Conservation (phyloP, 2,329 filamentous ascomycete species). For the Xylaria sp. region DNA sequence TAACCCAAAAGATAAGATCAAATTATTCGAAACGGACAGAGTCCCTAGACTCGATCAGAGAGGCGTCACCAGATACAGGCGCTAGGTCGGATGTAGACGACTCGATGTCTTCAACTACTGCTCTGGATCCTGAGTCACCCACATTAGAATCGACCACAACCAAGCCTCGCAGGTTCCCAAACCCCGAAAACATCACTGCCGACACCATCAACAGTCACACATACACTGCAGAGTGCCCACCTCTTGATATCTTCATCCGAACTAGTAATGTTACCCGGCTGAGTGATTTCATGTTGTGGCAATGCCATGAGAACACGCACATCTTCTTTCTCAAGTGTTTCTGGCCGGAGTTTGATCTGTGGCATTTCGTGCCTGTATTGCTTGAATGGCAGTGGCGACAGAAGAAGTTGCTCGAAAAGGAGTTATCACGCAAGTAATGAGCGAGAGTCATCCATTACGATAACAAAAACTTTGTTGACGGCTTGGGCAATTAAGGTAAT, state of each 20-base stretch:
- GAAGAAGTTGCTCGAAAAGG: slow-evolving; percentile 67
- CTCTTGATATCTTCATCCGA: slow-evolving; percentile 88
- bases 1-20: slow-evolving; percentile 84
- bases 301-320: slow-evolving; percentile 91
- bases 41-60: slow-evolving; percentile 60
- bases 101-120: slow-evolving; percentile 69
- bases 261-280: slow-evolving; percentile 93
- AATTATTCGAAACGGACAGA: slow-evolving; percentile 65
- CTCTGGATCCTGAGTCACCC: slow-evolving; percentile 65
- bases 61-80: slow-evolving; percentile 60
- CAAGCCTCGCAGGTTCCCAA: slow-evolving; percentile 61
- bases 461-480: background rate
- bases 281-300: slow-evolving; percentile 99
- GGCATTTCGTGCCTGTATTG: slow-evolving; percentile 90
- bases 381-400: slow-evolving; percentile 85
- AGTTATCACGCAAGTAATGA: slow-evolving; percentile 54
- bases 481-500: slow-evolving; percentile 4
- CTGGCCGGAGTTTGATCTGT: slow-evolving; percentile 96
- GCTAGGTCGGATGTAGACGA: slow-evolving; percentile 61
- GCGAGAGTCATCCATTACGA: slow-evolving; percentile 1
- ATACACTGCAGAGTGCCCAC: slow-evolving; percentile 86
- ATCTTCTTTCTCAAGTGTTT: slow-evolving; percentile 91
- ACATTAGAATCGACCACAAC: slow-evolving; percentile 52
- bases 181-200: slow-evolving; percentile 87
- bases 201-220: slow-evolving; percentile 86